Conservation (phyloP, 2,329 filamentous ascomycete genomes). For the Fusarium albosuccineum region DNA sequence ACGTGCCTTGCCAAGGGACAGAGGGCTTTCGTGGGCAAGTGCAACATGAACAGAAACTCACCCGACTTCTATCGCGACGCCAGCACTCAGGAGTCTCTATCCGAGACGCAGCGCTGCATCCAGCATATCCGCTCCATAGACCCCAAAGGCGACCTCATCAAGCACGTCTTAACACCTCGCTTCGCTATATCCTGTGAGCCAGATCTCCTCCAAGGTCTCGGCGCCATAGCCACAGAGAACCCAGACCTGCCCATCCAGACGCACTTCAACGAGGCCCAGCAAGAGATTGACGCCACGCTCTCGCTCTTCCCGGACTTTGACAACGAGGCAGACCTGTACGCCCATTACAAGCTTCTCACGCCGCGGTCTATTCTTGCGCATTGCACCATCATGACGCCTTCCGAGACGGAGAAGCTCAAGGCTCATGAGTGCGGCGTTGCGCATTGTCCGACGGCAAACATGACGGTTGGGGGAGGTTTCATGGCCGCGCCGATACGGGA, state of each 20-base stretch:
- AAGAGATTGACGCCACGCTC: slow-evolving; percentile 69
- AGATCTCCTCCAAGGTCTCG: slow-evolving; percentile 67
- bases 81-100: slow-evolving; percentile 60
- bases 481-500: slow-evolving; percentile 72
- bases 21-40: slow-evolving; percentile 72
- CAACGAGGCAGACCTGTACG: slow-evolving; percentile 72
- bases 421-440: slow-evolving; percentile 69
- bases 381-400: slow-evolving; percentile 71
- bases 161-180: slow-evolving; percentile 67
- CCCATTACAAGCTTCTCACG: slow-evolving; percentile 66
- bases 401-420: slow-evolving; percentile 64
- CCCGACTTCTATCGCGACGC: slow-evolving; percentile 67
- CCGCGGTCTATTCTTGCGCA: slow-evolving; percentile 73
- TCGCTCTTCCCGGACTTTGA: slow-evolving; percentile 67
- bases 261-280: slow-evolving; percentile 74
- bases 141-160: slow-evolving; percentile 58
- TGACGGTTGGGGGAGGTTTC: slow-evolving; percentile 71
- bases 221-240: slow-evolving; percentile 63
- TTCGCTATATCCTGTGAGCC: slow-evolving; percentile 72
- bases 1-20: slow-evolving; percentile 66
- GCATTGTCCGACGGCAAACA: slow-evolving; percentile 75
- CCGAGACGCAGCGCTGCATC: slow-evolving; percentile 64
- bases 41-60: slow-evolving; percentile 70
- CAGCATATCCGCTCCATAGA: slow-evolving; percentile 61
- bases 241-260: slow-evolving; percentile 70